Percentiles rank a stretch among this genome's conserved stretches.
Conservation (phyloP, 768 basidiomycete genomes). For the Mycena chlorophos region DNA sequence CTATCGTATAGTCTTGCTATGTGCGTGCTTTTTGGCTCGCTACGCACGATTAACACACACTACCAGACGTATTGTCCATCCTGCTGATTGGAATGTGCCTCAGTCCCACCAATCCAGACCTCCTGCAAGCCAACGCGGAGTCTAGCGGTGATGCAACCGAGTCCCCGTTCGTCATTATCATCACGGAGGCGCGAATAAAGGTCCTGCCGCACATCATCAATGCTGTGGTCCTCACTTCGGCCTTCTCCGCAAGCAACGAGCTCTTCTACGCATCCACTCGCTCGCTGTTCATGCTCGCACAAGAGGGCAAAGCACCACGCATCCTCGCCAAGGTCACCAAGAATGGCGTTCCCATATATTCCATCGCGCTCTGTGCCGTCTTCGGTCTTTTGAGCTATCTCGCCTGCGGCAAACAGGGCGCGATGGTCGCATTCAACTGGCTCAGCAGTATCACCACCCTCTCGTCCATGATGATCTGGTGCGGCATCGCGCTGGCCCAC, state of each 20-base stretch:
- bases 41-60: background rate
- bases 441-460: slow-evolving; percentile 40
- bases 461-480: slow-evolving; percentile 42
- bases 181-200: slow-evolving; percentile 45
- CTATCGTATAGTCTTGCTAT: slow-evolving; percentile 32
- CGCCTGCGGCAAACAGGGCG: slow-evolving; percentile 43
- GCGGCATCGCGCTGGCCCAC: slow-evolving; percentile 43
- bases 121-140: slow-evolving; percentile 15
- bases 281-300: slow-evolving; percentile 24
- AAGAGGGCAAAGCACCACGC: slow-evolving; percentile 24
- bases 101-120: slow-evolving; percentile 29
- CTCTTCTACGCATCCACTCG: slow-evolving; percentile 36
- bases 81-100: slow-evolving; percentile 45
- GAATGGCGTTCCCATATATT: slow-evolving; percentile 25
- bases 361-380: slow-evolving; percentile 27
- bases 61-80: slow-evolving; percentile 35
- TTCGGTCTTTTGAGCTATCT: slow-evolving; percentile 43
- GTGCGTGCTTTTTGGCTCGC: slow-evolving; percentile 1
- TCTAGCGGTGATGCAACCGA: slow-evolving; percentile 29
- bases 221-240: slow-evolving; percentile 49
- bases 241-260: slow-evolving; percentile 51
- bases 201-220: slow-evolving; percentile 53
- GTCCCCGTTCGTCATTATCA: slow-evolving; percentile 46
- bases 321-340: slow-evolving; percentile 20
- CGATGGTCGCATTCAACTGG: slow-evolving; percentile 45